phyloP scores from a whole-genome alignment of 2,329 filamentous ascomycete species.

The Fusarium secorum region DNA sequence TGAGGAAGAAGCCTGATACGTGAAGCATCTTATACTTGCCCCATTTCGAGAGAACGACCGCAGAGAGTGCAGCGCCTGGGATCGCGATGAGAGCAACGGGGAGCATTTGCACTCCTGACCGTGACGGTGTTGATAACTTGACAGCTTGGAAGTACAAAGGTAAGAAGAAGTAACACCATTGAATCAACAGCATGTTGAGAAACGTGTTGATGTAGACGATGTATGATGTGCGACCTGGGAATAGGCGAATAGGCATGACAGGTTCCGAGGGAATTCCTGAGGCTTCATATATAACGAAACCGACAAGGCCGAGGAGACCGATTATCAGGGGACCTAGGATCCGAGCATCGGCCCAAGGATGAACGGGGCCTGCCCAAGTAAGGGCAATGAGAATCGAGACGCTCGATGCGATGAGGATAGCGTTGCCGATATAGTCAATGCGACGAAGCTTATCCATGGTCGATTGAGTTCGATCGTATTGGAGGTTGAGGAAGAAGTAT shows the following conservation, averaged over 20 bases:
- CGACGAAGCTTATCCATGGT: slow-evolving; percentile 44
- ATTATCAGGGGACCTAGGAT: slow-evolving; percentile 53
- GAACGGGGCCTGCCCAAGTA: slow-evolving; percentile 52
- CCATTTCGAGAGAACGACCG: slow-evolving; percentile 43
- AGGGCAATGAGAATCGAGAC: slow-evolving; percentile 54
- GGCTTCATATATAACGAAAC: slow-evolving; percentile 32
- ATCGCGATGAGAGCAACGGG: slow-evolving; percentile 43
- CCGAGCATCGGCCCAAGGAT: slow-evolving; percentile 52
- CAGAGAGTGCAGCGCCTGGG: slow-evolving; percentile 40
- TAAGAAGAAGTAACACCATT: slow-evolving; percentile 52
- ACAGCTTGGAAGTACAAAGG: slow-evolving; percentile 59
- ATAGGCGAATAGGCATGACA: slow-evolving; percentile 39
- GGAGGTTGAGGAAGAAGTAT: slow-evolving; percentile 50
- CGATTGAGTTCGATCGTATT: slow-evolving; percentile 36
- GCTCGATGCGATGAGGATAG: slow-evolving; percentile 50
- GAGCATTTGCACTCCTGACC: slow-evolving; percentile 47
- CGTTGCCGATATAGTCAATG: slow-evolving; percentile 56
- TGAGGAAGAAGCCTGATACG: slow-evolving; percentile 47
- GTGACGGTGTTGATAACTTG: slow-evolving; percentile 42
- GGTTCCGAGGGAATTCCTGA: slow-evolving; percentile 35
- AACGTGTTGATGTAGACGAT: slow-evolving; percentile 39
- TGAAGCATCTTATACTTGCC: slow-evolving; percentile 49
- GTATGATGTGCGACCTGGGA: slow-evolving; percentile 32
- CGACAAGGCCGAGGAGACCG: slow-evolving; percentile 21
- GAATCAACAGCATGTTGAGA: slow-evolving; percentile 37